Percentiles rank a stretch among this genome's conserved stretches.
These are phyloP conservation scores for Grosmannia clavigera DNA, from an alignment of 2,329 filamentous ascomycete species.

Conservation along the genomic window DNA sequence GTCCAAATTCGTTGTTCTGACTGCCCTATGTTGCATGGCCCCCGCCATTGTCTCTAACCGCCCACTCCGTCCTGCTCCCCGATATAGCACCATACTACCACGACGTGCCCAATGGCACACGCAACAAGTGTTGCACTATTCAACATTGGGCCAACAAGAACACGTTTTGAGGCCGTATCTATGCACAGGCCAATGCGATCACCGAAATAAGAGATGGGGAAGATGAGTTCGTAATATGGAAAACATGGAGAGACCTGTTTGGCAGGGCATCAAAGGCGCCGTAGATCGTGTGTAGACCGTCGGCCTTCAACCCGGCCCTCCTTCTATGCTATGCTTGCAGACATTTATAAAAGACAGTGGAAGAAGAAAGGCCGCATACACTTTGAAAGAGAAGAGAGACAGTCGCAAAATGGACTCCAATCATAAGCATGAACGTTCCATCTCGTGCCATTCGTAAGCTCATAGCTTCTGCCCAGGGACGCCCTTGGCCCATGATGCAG, in stretches of 20 bases:
- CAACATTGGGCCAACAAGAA: background rate
- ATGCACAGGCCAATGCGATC: no score
- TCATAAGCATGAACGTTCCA: background rate
- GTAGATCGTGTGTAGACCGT: slow-evolving; percentile 3
- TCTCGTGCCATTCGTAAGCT: background rate
- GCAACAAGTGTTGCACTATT: no score
- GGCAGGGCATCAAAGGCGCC: slow-evolving; percentile 6
- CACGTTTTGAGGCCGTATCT: background rate
- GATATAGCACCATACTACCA: no score
- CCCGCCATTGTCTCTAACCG: background rate
- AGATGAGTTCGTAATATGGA: background rate
- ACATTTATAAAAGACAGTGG: background rate
- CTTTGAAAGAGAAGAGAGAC: background rate
- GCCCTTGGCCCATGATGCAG: background rate
- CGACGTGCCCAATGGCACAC: no score
- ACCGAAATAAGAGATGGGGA: background rate
- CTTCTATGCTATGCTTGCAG: background rate
- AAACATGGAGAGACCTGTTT: background rate
- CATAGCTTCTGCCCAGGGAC: background rate
- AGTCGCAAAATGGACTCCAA: background rate
- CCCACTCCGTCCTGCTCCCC: background rate
- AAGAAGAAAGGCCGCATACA: background rate
- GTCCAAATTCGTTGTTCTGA: background rate
- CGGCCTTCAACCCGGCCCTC: background rate
- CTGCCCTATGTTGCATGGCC: background rate